phyloP scores from a whole-genome alignment of 2,329 filamentous ascomycete species.

The Pyricularia grisea region DNA sequence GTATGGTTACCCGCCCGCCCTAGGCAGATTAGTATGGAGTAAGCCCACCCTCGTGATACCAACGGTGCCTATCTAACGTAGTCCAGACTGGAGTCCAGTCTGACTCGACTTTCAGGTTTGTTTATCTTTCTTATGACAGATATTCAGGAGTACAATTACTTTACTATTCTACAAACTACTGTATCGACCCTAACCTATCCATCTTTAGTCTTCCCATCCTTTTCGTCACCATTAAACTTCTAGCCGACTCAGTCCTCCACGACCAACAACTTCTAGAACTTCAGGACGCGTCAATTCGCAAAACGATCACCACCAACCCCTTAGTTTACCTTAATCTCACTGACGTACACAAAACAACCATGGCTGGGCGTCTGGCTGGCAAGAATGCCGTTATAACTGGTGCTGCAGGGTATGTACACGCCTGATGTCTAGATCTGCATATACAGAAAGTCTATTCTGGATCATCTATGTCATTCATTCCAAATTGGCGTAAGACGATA shows the following conservation, averaged over 20 bases:
- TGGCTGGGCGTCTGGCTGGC: constrained; percentile 30
- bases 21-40: not conserved
- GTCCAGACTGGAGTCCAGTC: not conserved
- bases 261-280: not conserved
- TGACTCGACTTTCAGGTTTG: not conserved
- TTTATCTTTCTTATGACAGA: not conserved
- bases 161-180: not conserved
- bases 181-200: not conserved
- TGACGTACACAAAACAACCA: not conserved
- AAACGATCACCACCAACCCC: not conserved
- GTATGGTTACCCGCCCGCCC: not conserved
- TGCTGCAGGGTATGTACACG: constrained; percentile 62
- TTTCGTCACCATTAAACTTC: not conserved
- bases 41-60: not conserved
- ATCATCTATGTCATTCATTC: not conserved
- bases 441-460: not conserved
- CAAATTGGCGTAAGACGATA: not conserved
- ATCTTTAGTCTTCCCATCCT: not conserved
- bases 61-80: not conserved
- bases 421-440: not conserved
- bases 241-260: too few species aligned
- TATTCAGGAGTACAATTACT: not conserved
- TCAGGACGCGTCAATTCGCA: not conserved
- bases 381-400: constrained; percentile 70
- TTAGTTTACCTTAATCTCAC: not conserved